Conservation (phyloP, 1,139 yeast species). For the Sugiyamaella pinicola region DNA sequence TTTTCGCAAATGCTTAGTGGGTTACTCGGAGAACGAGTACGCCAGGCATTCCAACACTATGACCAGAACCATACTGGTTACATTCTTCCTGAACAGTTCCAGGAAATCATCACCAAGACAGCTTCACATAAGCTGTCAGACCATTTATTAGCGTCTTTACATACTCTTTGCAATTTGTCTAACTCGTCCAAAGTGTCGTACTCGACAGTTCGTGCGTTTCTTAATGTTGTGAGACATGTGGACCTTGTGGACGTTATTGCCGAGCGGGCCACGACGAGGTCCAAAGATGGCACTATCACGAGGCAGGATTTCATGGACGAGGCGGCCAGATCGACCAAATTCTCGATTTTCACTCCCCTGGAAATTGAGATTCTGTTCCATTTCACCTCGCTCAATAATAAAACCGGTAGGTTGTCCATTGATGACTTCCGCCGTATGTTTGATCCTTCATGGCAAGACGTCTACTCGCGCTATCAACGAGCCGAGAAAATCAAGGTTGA, state of each 20-base stretch:
- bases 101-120: constrained; percentile 43
- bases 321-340: constrained; percentile 47
- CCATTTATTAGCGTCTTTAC: constrained; percentile 43
- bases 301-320: constrained; percentile 45
- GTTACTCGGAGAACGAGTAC: constrained; percentile 49
- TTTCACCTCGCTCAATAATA: constrained; percentile 44
- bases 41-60: constrained; percentile 48
- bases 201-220: constrained; percentile 49
- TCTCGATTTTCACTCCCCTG: constrained; percentile 49
- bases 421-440: constrained; percentile 48
- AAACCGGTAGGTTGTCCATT: constrained; percentile 42
- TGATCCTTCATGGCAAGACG: constrained; percentile 50
- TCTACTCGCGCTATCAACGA: constrained; percentile 41
- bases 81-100: constrained; percentile 48
- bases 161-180: constrained; percentile 44
- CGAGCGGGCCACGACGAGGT: constrained; percentile 38
- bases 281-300: constrained; percentile 45
- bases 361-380: constrained; percentile 50
- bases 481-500: constrained; percentile 41
- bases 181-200: constrained; percentile 45
- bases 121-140: constrained; percentile 49
- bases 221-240: constrained; percentile 47
- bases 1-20: constrained; percentile 51
- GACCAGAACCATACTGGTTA: constrained; percentile 45
- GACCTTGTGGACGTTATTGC: constrained; percentile 48